These are phyloP conservation scores for Hemileccinum rubropunctum DNA, from an alignment of 768 basidiomycete species.

Conservation along the genomic window DNA sequence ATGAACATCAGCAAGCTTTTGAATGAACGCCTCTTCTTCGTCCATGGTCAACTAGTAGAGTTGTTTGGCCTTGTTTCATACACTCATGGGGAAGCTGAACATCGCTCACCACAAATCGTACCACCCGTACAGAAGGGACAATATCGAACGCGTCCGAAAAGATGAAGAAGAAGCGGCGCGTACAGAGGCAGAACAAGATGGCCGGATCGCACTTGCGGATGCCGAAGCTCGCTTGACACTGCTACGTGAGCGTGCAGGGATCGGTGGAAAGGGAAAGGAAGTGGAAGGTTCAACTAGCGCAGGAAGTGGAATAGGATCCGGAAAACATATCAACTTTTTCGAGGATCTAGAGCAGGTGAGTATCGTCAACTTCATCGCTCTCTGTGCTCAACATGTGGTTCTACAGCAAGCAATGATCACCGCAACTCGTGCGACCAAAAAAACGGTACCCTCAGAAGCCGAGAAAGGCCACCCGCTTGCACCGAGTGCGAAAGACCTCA, in stretches of 20 bases:
- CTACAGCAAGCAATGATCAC: slow-evolving; percentile 44
- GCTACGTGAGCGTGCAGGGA: slow-evolving; percentile 60
- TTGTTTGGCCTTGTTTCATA: slow-evolving; percentile 18
- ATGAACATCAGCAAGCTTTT: slow-evolving; percentile 9
- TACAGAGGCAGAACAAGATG: slow-evolving; percentile 69
- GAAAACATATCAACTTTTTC: slow-evolving; percentile 81
- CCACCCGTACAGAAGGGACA: slow-evolving; percentile 82
- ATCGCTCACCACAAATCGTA: slow-evolving; percentile 92
- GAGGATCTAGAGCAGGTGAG: slow-evolving; percentile 75
- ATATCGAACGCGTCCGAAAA: slow-evolving; percentile 73
- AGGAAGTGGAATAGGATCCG: slow-evolving; percentile 30
- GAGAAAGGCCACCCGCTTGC: slow-evolving; percentile 76
- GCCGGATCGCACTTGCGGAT: slow-evolving; percentile 71
- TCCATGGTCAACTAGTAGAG: slow-evolving; percentile 16
- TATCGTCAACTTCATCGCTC: background rate
- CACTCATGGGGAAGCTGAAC: slow-evolving; percentile 82
- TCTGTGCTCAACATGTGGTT: background rate
- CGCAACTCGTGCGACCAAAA: slow-evolving; percentile 49
- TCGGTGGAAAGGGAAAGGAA: slow-evolving; percentile 34
- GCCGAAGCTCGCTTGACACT: slow-evolving; percentile 73
- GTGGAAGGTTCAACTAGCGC: slow-evolving; percentile 13
- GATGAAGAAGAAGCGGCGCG: slow-evolving; percentile 79
- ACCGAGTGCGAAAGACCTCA: slow-evolving; percentile 72
- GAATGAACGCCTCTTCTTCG: slow-evolving; percentile 8
- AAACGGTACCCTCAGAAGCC: slow-evolving; percentile 44